A percentile compares a stretch with the other conserved stretches of the same genome.
Conservation (phyloP, 495 filamentous ascomycete genomes). For the Cairneyella variabilis region DNA sequence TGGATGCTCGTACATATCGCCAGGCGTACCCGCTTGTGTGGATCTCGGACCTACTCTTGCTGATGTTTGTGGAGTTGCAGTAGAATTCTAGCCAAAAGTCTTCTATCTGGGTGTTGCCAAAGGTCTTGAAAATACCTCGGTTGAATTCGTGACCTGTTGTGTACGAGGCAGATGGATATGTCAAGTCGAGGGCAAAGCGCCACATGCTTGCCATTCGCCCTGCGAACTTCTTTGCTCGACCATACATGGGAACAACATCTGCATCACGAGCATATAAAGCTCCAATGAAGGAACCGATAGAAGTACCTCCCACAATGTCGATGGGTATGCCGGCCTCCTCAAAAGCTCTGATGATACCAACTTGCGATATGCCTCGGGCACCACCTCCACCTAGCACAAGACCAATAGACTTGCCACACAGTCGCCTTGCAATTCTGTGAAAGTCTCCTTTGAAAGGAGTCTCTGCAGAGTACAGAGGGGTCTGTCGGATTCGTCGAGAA, state of each 20-base stretch:
- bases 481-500: slow-evolving; percentile 76
- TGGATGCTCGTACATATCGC: slow-evolving; percentile 92
- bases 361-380: slow-evolving; percentile 83
- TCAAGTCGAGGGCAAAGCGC: slow-evolving; percentile 93
- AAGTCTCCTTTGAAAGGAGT: slow-evolving; percentile 96
- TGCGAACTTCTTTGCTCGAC: slow-evolving; percentile 92
- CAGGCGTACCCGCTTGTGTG: slow-evolving; percentile 95
- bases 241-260: slow-evolving; percentile 95
- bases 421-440: slow-evolving; percentile 81
- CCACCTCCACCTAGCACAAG: slow-evolving; percentile 92
- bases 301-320: slow-evolving; percentile 93
- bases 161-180: slow-evolving; percentile 91
- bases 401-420: slow-evolving; percentile 93
- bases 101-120: slow-evolving; percentile 93
- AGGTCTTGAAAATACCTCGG: slow-evolving; percentile 97
- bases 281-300: slow-evolving; percentile 96
- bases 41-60: slow-evolving; percentile 80
- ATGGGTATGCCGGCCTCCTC: slow-evolving; percentile 97
- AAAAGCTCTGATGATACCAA: slow-evolving; percentile 90
- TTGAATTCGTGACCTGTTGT: slow-evolving; percentile 99
- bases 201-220: slow-evolving; percentile 97
- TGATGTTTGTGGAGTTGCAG: slow-evolving; percentile 98
- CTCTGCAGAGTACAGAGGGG: slow-evolving; percentile 84
- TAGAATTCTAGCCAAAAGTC: slow-evolving; percentile 99
- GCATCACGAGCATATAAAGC: slow-evolving; percentile 94